Percentiles rank a stretch among this genome's conserved stretches.
These are phyloP conservation scores for Malania oleifera DNA, from an alignment of 164 flowering plant genomes.

Conservation along the genomic window DNA sequence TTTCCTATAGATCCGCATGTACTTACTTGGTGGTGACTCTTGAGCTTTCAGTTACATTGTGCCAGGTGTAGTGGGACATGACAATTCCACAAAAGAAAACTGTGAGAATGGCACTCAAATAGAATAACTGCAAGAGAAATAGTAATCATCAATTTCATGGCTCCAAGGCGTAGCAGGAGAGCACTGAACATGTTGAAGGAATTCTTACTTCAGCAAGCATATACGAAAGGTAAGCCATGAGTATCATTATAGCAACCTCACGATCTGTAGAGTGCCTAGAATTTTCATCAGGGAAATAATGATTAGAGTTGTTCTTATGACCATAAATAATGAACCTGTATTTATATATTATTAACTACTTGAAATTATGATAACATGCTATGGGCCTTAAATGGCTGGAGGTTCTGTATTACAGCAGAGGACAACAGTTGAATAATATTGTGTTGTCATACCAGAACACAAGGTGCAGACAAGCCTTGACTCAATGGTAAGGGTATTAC, in stretches of 20 bases:
- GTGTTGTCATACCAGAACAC: too few species aligned
- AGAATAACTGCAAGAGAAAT: constrained; percentile 55
- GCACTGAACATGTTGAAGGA: neutral
- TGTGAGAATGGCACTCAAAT: constrained; percentile 83
- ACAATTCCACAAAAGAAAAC: constrained; percentile 91
- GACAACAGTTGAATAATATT: too few species aligned
- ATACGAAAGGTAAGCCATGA: constrained; percentile 94
- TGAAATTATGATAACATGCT: neutral
- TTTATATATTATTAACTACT: neutral
- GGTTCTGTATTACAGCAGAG: too few species aligned
- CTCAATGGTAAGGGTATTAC: too few species aligned
- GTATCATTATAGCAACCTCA: constrained; percentile 91
- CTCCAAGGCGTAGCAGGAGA: neutral
- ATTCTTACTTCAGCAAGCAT: constrained; percentile 78
- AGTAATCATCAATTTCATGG: neutral
- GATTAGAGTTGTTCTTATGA: neutral
- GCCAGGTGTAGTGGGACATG: constrained; percentile 81
- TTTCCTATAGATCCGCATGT: neutral
- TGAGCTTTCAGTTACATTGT: constrained; percentile 92
- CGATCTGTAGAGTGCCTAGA: constrained; percentile 94
- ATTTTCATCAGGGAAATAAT: constrained; percentile 8
- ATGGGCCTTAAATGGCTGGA: neutral
- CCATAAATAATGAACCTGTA: too few species aligned
- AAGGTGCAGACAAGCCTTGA: too few species aligned
- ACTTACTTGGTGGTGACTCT: constrained; percentile 75